These are phyloP conservation scores for Didymella arachidicola DNA, from an alignment of 2,329 filamentous ascomycete genomes.

Conservation along the genomic window DNA sequence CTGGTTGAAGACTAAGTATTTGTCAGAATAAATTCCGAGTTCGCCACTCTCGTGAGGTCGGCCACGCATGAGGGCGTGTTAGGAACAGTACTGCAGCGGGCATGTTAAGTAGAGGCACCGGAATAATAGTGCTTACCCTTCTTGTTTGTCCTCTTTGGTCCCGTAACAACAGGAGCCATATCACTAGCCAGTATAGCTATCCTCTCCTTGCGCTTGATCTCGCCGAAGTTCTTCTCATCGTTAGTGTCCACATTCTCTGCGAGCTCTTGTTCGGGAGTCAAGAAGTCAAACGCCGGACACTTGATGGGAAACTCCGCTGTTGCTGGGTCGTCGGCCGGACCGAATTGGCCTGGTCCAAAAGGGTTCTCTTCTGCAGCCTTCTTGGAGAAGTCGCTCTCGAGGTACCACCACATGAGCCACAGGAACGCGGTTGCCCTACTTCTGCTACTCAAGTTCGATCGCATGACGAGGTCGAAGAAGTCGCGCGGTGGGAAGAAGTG, in stretches of 20 bases:
- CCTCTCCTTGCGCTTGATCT: constrained; percentile 75
- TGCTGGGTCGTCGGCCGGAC: constrained; percentile 42
- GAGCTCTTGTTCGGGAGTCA: constrained; percentile 71
- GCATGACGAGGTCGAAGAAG: constrained; percentile 97
- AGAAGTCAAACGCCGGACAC: constrained; percentile 70
- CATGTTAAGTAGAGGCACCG: not conserved
- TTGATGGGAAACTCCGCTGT: constrained; percentile 59
- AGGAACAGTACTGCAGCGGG: not conserved
- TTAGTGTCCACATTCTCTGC: constrained; percentile 77
- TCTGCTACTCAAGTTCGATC: constrained; percentile 78
- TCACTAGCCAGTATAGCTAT: constrained; percentile 77
- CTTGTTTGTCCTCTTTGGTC: constrained; percentile 59
- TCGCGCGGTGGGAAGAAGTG: constrained; percentile 87
- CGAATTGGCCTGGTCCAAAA: constrained; percentile 70
- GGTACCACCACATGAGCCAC: constrained; percentile 99
- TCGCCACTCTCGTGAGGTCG: not conserved
- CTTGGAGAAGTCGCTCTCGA: constrained; percentile 92
- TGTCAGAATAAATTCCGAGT: constrained; percentile 16
- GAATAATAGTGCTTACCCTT: constrained; percentile 47
- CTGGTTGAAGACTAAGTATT: constrained; percentile 47
- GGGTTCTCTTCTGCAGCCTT: constrained; percentile 90
- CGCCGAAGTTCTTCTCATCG: constrained; percentile 74
- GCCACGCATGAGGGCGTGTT: too few relatives aligned
- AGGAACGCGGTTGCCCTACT: constrained; percentile 89
- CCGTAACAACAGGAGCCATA: constrained; percentile 69